Conservation (phyloP, 768 basidiomycete species). For the Panaeolus papilionaceus region DNA sequence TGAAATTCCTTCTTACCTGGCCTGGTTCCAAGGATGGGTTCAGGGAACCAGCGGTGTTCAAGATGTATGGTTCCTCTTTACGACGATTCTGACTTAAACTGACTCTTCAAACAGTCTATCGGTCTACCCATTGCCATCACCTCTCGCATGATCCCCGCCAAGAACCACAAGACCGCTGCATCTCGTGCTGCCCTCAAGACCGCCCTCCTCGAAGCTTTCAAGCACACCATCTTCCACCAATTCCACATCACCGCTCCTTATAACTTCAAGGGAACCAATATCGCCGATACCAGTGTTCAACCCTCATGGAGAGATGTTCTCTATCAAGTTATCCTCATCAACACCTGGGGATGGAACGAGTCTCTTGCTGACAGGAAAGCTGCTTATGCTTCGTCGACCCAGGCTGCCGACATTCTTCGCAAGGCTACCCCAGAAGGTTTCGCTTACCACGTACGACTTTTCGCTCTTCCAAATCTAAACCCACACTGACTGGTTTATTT, state of each 20-base stretch:
- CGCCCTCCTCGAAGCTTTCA: conserved; percentile 6
- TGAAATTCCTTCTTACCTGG: conserved; percentile 22
- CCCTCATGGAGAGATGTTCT: conserved; percentile 12
- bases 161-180: conserved; percentile 15
- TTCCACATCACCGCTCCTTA: conserved; percentile 17
- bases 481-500: background rate
- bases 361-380: conserved; percentile 10
- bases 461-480: background rate
- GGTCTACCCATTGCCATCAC: conserved; percentile 15
- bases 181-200: background rate
- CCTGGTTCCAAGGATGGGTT: conserved; percentile 32
- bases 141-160: conserved; percentile 14
- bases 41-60: conserved; percentile 28
- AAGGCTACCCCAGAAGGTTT: background rate
- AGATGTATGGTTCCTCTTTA: conserved; percentile 27
- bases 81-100: conserved; percentile 4
- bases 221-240: conserved; percentile 12
- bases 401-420: conserved; percentile 11
- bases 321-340: conserved; percentile 15
- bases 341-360: conserved; percentile 15
- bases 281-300: conserved; percentile 14
- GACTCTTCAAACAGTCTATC: conserved; percentile 10
- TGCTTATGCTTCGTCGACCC: conserved; percentile 11
- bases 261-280: conserved; percentile 4
- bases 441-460: conserved; percentile 12